phyloP scores from a whole-genome alignment of 2,329 filamentous ascomycete species.

The Alternaria consortialis region DNA sequence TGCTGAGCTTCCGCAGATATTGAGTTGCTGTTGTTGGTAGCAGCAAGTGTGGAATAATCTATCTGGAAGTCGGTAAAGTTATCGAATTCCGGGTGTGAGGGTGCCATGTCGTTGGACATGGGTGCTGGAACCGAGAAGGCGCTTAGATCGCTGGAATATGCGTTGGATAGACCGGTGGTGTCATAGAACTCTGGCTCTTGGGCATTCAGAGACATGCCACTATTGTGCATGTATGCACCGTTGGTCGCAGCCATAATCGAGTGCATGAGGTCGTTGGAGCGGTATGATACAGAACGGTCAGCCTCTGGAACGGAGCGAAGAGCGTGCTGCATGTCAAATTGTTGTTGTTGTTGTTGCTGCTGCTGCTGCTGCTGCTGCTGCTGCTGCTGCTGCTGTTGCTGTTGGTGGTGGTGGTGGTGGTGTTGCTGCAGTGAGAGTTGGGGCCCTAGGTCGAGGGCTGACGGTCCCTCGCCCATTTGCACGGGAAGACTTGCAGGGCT shows the following conservation, averaged over 20 bases:
- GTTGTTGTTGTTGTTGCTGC: conserved; percentile 38
- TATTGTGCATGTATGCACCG: conserved; percentile 46
- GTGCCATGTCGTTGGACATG: conserved; percentile 32
- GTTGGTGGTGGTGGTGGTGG: conserved; percentile 21
- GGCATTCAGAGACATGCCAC: conserved; percentile 31
- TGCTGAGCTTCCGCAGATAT: conserved; percentile 39
- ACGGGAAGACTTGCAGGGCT: conserved; percentile 47
- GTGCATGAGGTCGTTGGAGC: conserved; percentile 48
- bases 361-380: conserved; percentile 32
- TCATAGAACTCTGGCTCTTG: conserved; percentile 42
- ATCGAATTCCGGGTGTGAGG: conserved; percentile 34
- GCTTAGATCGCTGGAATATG: conserved; percentile 31
- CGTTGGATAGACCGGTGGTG: conserved; percentile 27
- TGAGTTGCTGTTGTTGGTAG: conserved; percentile 34
- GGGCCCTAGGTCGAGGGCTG: conserved; percentile 41
- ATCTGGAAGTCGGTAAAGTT: conserved; percentile 39
- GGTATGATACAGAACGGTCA: conserved; percentile 36
- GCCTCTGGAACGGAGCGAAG: conserved; percentile 48
- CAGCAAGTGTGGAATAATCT: conserved; percentile 37
- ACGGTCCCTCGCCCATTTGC: conserved; percentile 42
- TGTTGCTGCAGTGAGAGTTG: conserved; percentile 45
- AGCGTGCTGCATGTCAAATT: conserved; percentile 47
- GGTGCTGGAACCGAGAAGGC: conserved; percentile 37
- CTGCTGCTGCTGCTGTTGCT: conserved; percentile 31
- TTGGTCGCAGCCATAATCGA: conserved; percentile 49